Base-by-base conservation (phyloP, 1,284 basidiomycete species). In the Trametes pubescens region DNA sequence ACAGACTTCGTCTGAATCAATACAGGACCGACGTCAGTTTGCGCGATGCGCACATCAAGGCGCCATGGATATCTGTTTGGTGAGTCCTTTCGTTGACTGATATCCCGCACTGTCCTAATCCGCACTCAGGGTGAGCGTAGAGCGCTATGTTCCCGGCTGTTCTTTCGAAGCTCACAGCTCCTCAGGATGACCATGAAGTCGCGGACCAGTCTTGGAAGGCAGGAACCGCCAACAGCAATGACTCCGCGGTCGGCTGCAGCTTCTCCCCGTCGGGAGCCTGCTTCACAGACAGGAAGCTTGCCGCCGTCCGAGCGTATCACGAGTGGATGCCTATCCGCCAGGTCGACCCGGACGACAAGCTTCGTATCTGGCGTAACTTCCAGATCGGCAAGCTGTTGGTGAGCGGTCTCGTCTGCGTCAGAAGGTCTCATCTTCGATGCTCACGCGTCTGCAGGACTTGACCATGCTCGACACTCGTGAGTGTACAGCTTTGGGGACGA, bases 301-400 rank as follows among this genome's bases (percentile, higher is more conserved):
- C 87, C 46, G 88, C 86, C 4, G 83, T 88, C 35, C 80, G 82
- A 34, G 87, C 88, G 0, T 91, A 89, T 73, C 87, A 88, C 70
- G 87, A 89, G 69, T 90, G 88, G 87, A 84, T 90, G 79, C 88
- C 89, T 16, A 87, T 90, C 63, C 81, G 87, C 9, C 87, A 89
- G 72, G 86, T 90, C 16, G 82, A 82, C 62, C 80, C 82, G 2
- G 82, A 83, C 57, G 87, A 90, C 71, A 81, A 86, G 67, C 80
- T 89, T 14, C 79, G 88, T 14, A 89, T 90, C 66, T 91, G 87
- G 87, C 81, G 88, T 40, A 86, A 85, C 71, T 89, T 89, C 79
- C 82, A 86, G 71, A 82, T 89, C 34, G 88, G 87, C 51, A 84
- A 86, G 71, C 79, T 90, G 11, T 69, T 86, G 66, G 76, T 76